Conservation (phyloP, 495 filamentous ascomycete species). For the Penicillium longicatenatum region DNA sequence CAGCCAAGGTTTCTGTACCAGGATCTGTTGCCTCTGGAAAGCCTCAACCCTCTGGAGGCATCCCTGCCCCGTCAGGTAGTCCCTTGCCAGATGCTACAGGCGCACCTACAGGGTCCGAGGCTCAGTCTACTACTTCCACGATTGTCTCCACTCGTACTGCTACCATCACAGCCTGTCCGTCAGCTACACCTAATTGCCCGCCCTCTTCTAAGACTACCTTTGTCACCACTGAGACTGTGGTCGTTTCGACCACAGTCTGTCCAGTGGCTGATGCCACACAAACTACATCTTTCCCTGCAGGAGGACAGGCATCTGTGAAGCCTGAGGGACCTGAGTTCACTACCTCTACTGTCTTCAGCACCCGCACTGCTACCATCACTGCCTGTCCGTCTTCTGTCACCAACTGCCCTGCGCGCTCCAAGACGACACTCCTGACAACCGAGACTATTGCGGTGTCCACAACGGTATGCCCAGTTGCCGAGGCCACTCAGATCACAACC, state of each 20-base stretch:
- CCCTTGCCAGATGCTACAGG: neutral
- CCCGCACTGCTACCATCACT: conserved; percentile 21
- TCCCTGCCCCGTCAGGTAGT: too few relatives aligned
- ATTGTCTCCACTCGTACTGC: neutral
- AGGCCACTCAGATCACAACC: neutral
- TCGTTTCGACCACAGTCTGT: neutral
- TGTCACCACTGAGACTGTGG: neutral
- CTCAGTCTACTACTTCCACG: conserved; percentile 2
- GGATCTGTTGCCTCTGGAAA: neutral
- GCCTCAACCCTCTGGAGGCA: too few relatives aligned
- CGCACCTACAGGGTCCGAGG: neutral
- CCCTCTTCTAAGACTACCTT: conserved; percentile 1
- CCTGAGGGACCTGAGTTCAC: conserved; percentile 2
- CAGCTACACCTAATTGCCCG: neutral
- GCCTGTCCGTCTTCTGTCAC: conserved; percentile 19
- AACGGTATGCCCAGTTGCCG: conserved; percentile 17
- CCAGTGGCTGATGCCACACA: neutral
- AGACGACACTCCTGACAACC: conserved; percentile 18
- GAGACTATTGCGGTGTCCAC: conserved; percentile 20
- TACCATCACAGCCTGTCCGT: conserved; percentile 1
- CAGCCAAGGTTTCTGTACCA: neutral
- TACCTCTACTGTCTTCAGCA: conserved; percentile 19
- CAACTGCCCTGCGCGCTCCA: conserved; percentile 14
- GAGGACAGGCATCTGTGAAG: neutral
- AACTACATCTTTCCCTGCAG: neutral